phyloP scores from a whole-genome alignment of 129 eudicot genomes.

The Apium graveolens region DNA sequence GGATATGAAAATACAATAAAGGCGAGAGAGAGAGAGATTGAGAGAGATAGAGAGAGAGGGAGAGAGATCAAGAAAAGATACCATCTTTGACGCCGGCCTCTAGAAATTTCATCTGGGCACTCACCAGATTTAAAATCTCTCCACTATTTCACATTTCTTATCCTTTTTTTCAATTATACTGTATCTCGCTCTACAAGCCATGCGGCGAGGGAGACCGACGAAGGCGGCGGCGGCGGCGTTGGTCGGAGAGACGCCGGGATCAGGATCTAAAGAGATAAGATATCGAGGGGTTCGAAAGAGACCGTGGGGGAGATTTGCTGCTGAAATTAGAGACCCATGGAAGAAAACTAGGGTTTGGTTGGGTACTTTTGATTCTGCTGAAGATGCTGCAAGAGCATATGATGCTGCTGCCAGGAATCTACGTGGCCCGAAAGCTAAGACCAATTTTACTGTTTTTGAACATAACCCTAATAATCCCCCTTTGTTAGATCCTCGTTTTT shows the following conservation, averaged over 20 bases:
- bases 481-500: slow-evolving; percentile 19
- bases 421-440: slow-evolving; percentile 76
- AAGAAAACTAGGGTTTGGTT: slow-evolving; percentile 92
- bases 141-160: neutral
- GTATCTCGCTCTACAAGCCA: neutral
- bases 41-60: neutral
- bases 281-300: slow-evolving; percentile 78
- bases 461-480: slow-evolving; percentile 30
- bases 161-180: neutral
- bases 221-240: slow-evolving; percentile 14
- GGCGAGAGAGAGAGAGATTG: neutral
- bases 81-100: neutral
- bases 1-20: neutral
- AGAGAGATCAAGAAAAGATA: neutral
- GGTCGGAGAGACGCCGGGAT: slow-evolving; percentile 25
- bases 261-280: slow-evolving; percentile 45
- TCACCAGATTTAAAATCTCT: neutral
- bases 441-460: slow-evolving; percentile 47
- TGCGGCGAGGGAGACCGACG: slow-evolving; percentile 55
- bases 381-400: slow-evolving; percentile 82
- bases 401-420: slow-evolving; percentile 66
- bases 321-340: slow-evolving; percentile 89
- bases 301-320: slow-evolving; percentile 90
- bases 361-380: slow-evolving; percentile 82
- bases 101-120: neutral